Conservation (phyloP, 768 basidiomycete species). For the Zangia roseola region DNA sequence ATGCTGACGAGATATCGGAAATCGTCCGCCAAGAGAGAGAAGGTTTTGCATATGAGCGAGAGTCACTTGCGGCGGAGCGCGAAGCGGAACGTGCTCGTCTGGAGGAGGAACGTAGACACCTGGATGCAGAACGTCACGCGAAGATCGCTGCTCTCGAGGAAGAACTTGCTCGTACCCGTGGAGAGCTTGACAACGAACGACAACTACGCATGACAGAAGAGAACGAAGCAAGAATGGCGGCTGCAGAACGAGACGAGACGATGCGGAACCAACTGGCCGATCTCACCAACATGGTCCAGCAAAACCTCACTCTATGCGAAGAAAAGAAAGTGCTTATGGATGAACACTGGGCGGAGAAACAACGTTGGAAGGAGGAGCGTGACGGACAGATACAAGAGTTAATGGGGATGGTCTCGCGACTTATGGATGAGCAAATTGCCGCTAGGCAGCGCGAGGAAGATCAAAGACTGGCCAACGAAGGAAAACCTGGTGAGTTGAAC, state of each 20-base stretch:
- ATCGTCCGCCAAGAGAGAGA: constrained; percentile 59
- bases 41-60: constrained; percentile 53
- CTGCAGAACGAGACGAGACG: constrained; percentile 57
- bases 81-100: constrained; percentile 48
- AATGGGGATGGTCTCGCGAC: constrained; percentile 57
- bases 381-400: constrained; percentile 56
- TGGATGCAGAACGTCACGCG: constrained; percentile 50
- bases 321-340: constrained; percentile 62
- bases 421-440: constrained; percentile 54
- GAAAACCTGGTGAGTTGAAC: constrained; percentile 51
- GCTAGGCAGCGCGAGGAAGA: constrained; percentile 54
- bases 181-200: constrained; percentile 63
- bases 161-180: constrained; percentile 54
- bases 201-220: constrained; percentile 57
- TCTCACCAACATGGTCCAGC: constrained; percentile 70
- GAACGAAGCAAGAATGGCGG: constrained; percentile 61
- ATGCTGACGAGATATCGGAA: constrained; percentile 58
- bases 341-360: constrained; percentile 62
- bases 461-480: constrained; percentile 48
- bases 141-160: constrained; percentile 62
- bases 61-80: constrained; percentile 53
- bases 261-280: constrained; percentile 63
- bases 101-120: constrained; percentile 46
- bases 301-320: constrained; percentile 58
- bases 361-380: constrained; percentile 54